These are phyloP conservation scores for Fusarium foetens DNA, from an alignment of 2,329 filamentous ascomycete species.

Conservation along the genomic window DNA sequence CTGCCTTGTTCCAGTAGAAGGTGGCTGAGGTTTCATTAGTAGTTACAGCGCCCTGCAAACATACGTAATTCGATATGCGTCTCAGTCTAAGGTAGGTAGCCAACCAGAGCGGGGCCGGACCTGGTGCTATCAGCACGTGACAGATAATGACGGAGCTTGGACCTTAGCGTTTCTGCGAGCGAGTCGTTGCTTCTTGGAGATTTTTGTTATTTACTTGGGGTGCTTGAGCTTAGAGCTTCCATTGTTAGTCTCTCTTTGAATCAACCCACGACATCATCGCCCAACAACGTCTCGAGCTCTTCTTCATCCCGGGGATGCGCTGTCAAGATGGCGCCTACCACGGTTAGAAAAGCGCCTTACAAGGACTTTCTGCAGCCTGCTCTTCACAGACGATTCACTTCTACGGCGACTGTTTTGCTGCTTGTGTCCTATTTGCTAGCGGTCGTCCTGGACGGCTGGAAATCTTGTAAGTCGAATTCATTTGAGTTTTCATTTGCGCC, in stretches of 20 bases:
- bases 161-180: constrained; percentile 34
- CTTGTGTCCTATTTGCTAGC: constrained; percentile 78
- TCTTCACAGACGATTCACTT: constrained; percentile 86
- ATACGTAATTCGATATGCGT: constrained; percentile 45
- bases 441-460: constrained; percentile 74
- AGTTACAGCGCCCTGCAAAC: constrained; percentile 30
- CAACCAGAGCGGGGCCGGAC: constrained; percentile 36
- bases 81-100: background rate
- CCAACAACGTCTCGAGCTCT: constrained; percentile 25
- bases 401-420: constrained; percentile 76
- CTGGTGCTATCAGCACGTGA: constrained; percentile 47
- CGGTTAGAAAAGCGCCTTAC: constrained; percentile 72
- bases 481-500: background rate
- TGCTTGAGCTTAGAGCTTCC: constrained; percentile 23
- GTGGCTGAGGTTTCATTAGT: constrained; percentile 36
- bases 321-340: constrained; percentile 62
- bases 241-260: constrained; percentile 14
- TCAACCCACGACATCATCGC: constrained; percentile 29
- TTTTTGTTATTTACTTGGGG: constrained; percentile 51
- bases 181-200: constrained; percentile 47
- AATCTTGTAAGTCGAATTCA: constrained; percentile 67
- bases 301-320: constrained; percentile 54
- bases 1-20: constrained; percentile 2
- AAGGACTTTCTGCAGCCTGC: constrained; percentile 92
- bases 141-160: constrained; percentile 26